Base-by-base conservation (phyloP, 2,329 filamentous ascomycete genomes). In the Aspergillus sp. region DNA sequence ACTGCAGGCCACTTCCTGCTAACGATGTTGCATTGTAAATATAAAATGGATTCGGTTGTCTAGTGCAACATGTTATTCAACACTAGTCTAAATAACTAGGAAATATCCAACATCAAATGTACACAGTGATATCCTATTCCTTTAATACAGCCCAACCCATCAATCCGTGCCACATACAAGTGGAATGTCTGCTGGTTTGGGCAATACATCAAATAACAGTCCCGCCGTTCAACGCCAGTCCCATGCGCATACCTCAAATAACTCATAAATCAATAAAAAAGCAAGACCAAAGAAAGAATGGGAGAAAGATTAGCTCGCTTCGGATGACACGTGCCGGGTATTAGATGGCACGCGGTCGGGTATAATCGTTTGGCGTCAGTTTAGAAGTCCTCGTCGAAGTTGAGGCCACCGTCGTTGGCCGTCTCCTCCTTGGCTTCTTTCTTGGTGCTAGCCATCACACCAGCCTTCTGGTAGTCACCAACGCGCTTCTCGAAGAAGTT, bases 401-500 rank as follows among this genome's bases (percentile, higher is more conserved):
- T 82, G 78, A 99, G 95, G 78, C 93, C 90, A 58, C 90, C 89
- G 53, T 73, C 61, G 47, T 72, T 63, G 51, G 72, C 77, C 57
- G 78, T 71, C 54, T 84, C 76, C 10, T 76, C 70, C 50, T 77
- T 75, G 44, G 69, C 64, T n/a, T 78, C 74, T 76, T 88, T 87
- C 80, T 91, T 91, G 65, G 87, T 89, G 78, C 89, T 92, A 68
- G 87, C 87, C 90, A 99, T 95, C 74, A 99, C 93, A 80, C 94
- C 94, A 35, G 94, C 92, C 84, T 99, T 99, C 79, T 99, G 94
- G 84, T 99, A 99, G 70, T 99, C 94, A 73, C 88, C 94, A 52
- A 99, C 94, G 65, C 94, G 90, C 89, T 99, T 99, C 88, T 99
- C 94, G 74, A 99, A 99, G 85, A 99, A 99, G 86, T 99, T 99